These are phyloP conservation scores for Striga asiatica DNA, from an alignment of 257 asterid genomes.

Conservation along the genomic window DNA sequence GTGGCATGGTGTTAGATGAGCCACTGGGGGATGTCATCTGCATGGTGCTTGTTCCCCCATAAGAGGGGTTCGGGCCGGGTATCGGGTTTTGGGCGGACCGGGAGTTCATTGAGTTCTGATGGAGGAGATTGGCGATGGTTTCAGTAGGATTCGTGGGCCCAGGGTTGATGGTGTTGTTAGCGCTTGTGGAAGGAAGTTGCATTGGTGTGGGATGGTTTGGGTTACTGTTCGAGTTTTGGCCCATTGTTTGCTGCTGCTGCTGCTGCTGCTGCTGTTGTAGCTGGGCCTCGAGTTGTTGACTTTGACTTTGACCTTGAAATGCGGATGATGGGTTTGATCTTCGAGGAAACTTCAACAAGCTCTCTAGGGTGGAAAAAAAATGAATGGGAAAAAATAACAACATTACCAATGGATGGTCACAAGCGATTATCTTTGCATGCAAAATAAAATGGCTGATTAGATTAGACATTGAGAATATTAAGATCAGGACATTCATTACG, in stretches of 20 bases:
- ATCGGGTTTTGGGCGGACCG: slow-evolving; percentile 45
- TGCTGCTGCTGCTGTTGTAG: slow-evolving; percentile 39
- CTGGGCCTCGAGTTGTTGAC: slow-evolving; percentile 46
- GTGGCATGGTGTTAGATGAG: slow-evolving; percentile 44
- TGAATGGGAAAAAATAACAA: too few relatives aligned
- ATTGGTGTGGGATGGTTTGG: slow-evolving; percentile 32
- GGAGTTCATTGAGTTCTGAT: slow-evolving; percentile 73
- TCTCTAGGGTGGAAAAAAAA: slow-evolving; percentile 35
- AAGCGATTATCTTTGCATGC: too few relatives aligned
- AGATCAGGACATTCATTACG: too few relatives aligned
- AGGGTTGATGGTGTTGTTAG: slow-evolving; percentile 28
- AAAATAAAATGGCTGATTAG: too few relatives aligned
- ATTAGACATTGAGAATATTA: too few relatives aligned
- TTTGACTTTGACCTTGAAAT: slow-evolving; percentile 46
- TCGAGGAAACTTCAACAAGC: slow-evolving; percentile 68
- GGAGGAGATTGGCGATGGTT: slow-evolving; percentile 43
- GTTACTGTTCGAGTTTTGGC: slow-evolving; percentile 43
- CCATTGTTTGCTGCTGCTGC: slow-evolving; percentile 36
- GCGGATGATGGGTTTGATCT: slow-evolving; percentile 33
- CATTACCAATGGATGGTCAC: too few relatives aligned
- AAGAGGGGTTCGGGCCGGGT: slow-evolving; percentile 33
- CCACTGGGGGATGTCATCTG: slow-evolving; percentile 72
- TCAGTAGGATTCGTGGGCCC: slow-evolving; percentile 29
- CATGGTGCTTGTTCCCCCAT: slow-evolving; percentile 37
- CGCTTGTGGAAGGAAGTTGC: slow-evolving; percentile 45